These are phyloP conservation scores for Lolium perenne DNA, from an alignment of 176 grass and related monocot species.

Conservation along the genomic window DNA sequence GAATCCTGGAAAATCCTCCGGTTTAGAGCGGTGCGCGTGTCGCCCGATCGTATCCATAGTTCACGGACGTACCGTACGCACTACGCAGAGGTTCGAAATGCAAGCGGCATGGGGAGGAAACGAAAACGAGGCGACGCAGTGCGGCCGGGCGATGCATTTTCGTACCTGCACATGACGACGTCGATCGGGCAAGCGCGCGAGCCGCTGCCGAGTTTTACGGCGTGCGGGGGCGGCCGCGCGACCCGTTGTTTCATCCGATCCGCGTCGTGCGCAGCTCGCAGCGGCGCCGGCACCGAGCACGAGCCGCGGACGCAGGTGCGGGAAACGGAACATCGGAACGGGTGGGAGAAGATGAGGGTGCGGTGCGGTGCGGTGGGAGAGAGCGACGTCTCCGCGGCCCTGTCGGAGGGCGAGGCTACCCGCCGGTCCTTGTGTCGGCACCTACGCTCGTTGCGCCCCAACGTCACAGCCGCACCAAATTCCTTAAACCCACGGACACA, in stretches of 20 bases:
- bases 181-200: not conserved
- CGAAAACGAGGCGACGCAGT: too few relatives aligned
- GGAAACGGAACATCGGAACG: not conserved
- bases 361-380: not conserved
- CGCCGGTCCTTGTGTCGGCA: conserved; percentile 24
- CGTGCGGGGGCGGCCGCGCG: not conserved
- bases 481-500: too few relatives aligned
- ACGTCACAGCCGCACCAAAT: not conserved
- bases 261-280: not conserved
- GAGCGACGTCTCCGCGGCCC: conserved; percentile 34
- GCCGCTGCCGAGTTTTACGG: not conserved
- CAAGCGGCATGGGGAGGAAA: too few relatives aligned
- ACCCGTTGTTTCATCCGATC: not conserved
- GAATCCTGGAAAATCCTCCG: too few relatives aligned
- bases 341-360: too few relatives aligned
- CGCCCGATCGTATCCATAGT: too few relatives aligned
- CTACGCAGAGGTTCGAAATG: too few relatives aligned
- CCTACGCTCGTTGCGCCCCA: conserved; percentile 37
- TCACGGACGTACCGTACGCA: too few relatives aligned
- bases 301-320: not conserved
- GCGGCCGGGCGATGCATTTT: not conserved
- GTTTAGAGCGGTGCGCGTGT: too few relatives aligned
- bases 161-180: not conserved
- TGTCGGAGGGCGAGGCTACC: conserved; percentile 26
- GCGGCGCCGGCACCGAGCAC: not conserved